Conservation (phyloP, 2,329 filamentous ascomycete species). For the Alternaria triticimaculans region DNA sequence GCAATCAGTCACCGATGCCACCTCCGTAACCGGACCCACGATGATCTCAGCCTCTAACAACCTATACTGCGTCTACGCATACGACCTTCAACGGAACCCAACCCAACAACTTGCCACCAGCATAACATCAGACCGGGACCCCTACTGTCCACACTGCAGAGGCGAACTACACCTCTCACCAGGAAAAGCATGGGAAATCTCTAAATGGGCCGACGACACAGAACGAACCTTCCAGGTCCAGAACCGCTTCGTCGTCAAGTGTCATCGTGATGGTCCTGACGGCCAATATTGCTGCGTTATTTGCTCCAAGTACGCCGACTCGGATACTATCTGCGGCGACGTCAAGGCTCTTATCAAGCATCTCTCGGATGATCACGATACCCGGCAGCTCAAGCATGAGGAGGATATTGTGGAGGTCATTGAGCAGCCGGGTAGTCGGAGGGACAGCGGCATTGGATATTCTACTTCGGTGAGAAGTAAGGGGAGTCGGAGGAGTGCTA, state of each 20-base stretch:
- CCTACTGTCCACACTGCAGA: conserved; percentile 43
- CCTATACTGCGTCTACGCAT: conserved; percentile 42
- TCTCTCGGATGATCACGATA: conserved; percentile 43
- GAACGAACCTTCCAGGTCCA: conserved; percentile 43
- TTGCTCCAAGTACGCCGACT: conserved; percentile 31
- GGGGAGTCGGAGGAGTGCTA: conserved; percentile 35
- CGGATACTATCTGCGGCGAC: conserved; percentile 46
- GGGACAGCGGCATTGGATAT: conserved; percentile 36
- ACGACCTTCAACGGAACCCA: conserved; percentile 39
- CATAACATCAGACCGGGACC: conserved; percentile 31
- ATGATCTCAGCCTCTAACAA: conserved; percentile 22
- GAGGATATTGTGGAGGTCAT: conserved; percentile 42
- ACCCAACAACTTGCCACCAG: conserved; percentile 33
- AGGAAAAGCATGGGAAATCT: conserved; percentile 46
- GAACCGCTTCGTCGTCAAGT: conserved; percentile 48
- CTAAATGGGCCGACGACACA: conserved; percentile 38
- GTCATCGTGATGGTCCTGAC: conserved; percentile 41
- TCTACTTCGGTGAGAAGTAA: conserved; percentile 11
- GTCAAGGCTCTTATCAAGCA: conserved; percentile 46
- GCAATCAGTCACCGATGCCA: conserved; percentile 30
- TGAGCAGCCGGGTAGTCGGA: conserved; percentile 27
- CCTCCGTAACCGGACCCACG: conserved; percentile 30
- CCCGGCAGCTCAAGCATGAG: conserved; percentile 39
- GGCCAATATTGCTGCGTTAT: conserved; percentile 46
- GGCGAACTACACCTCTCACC: conserved; percentile 40